Conservation (phyloP, 106 monocot genomes). For the Acanthochlamys bracteata region DNA sequence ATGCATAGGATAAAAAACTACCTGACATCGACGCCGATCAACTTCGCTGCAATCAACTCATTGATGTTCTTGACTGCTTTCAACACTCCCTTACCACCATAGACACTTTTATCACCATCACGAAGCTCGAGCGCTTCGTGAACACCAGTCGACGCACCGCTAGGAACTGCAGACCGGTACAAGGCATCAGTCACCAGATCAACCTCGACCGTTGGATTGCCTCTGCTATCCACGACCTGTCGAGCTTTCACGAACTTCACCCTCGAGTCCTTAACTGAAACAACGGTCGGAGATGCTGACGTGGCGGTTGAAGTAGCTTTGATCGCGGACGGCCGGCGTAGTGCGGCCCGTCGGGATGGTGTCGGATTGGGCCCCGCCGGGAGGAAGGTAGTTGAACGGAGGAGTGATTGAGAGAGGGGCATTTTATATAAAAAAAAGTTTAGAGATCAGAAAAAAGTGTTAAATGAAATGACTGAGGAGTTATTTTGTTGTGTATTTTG, state of each 20-base stretch:
- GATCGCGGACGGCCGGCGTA: constrained; percentile 2
- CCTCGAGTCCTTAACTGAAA: constrained; percentile 2
- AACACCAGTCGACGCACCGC: constrained; percentile 94
- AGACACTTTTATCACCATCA: constrained; percentile 71
- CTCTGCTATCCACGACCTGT: constrained; percentile 92
- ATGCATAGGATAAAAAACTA: not conserved
- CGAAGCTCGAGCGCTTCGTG: constrained; percentile 93
- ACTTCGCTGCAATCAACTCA: constrained; percentile 63
- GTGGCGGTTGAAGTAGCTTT: constrained; percentile 21
- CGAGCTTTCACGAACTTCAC: constrained; percentile 67
- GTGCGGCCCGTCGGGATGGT: not conserved
- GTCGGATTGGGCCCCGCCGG: constrained; percentile 2
- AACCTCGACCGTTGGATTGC: constrained; percentile 95
- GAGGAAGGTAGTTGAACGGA: constrained; percentile 4
- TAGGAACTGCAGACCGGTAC: constrained; percentile 83
- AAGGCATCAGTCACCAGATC: constrained; percentile 54
- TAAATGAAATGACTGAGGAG: too few species aligned
- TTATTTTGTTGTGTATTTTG: too few species aligned
- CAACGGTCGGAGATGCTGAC: constrained; percentile 4
- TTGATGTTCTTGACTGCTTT: constrained; percentile 75
- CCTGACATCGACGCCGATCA: constrained; percentile 84
- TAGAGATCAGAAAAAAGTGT: too few species aligned
- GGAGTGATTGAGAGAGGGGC: constrained; percentile 3
- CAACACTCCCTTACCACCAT: constrained; percentile 87
- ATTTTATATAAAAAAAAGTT: too few species aligned